Evolutionary conservation across 805 yeast genomes (phyloP).

Genomic region (Saturnispora kantuleensis): DNA sequence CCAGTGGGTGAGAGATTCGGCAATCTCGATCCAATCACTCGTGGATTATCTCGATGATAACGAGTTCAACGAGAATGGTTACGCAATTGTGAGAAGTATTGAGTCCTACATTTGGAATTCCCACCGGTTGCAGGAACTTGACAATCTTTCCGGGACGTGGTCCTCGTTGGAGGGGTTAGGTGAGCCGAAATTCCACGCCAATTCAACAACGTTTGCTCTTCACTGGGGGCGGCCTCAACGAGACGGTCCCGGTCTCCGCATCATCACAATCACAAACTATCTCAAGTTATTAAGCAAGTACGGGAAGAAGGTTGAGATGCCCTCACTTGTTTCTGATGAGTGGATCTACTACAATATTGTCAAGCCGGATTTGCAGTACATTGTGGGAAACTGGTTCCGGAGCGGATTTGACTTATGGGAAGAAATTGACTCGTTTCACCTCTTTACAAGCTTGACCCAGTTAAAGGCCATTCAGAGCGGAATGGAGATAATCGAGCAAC

Average conservation of each 20-base stretch:
- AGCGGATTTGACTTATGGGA: conserved; percentile 91
- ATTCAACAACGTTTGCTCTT: conserved; percentile 51
- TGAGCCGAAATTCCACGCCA: conserved; percentile 77
- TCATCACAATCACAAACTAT: conserved; percentile 52
- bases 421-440: conserved; percentile 65
- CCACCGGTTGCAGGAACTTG: conserved; percentile 48
- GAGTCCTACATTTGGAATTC: conserved; percentile 57
- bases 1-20: conserved; percentile 89
- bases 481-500: conserved; percentile 26
- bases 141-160: conserved; percentile 61
- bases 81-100: conserved; percentile 23
- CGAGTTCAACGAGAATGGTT: conserved; percentile 16
- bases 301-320: conserved; percentile 18
- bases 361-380: conserved; percentile 61
- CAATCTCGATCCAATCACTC: conserved; percentile 63
- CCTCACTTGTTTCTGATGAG: conserved; percentile 24
- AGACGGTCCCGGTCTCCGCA: conserved; percentile 87
- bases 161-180: conserved; percentile 55
- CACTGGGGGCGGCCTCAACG: conserved; percentile 94
- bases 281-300: conserved; percentile 33
- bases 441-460: conserved; percentile 72
- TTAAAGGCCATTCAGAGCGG: conserved; percentile 59
- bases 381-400: conserved; percentile 49
- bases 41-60: conserved; percentile 43
- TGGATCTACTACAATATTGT: conserved; percentile 42